phyloP scores from a whole-genome alignment of 2,329 filamentous ascomycete genomes.

The Botrytis byssoidea region DNA sequence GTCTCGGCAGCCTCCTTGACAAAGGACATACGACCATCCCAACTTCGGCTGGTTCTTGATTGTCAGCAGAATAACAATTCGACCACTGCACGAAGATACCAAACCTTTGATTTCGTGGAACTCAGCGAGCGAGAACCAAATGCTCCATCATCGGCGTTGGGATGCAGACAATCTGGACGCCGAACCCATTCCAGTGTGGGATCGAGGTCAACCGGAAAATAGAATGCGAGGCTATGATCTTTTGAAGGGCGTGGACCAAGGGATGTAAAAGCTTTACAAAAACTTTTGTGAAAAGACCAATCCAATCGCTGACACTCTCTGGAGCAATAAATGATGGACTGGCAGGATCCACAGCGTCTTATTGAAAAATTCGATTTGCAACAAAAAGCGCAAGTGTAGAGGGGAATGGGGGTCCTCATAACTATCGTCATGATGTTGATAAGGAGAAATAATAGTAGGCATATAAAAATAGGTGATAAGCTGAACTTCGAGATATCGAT shows the following conservation, averaged over 20 bases:
- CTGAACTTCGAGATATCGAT: not conserved
- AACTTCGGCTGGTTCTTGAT: not conserved
- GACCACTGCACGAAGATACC: accelerated
- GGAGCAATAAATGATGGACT: not conserved
- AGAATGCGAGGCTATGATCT: not conserved
- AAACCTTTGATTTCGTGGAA: not conserved
- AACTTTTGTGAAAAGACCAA: not conserved
- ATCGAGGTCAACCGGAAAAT: not conserved
- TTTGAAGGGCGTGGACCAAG: not conserved
- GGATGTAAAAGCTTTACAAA: not conserved
- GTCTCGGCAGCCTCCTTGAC: too few relatives aligned
- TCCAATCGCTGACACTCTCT: not conserved
- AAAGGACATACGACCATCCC: not conserved
- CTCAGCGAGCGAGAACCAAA: not conserved
- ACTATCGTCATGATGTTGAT: not conserved
- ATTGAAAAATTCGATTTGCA: too few relatives aligned
- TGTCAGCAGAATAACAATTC: not conserved
- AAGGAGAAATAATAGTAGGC: not conserved
- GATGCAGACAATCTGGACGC: too few relatives aligned
- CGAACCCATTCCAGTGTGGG: not conserved
- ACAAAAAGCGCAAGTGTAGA: not conserved
- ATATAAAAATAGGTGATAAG: too few relatives aligned
- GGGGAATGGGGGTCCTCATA: accelerated
- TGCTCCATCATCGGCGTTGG: not conserved
- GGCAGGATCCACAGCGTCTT: not conserved